Base-by-base conservation (phyloP, 768 basidiomycete species). In the Leucocoprinus leucothites region DNA sequence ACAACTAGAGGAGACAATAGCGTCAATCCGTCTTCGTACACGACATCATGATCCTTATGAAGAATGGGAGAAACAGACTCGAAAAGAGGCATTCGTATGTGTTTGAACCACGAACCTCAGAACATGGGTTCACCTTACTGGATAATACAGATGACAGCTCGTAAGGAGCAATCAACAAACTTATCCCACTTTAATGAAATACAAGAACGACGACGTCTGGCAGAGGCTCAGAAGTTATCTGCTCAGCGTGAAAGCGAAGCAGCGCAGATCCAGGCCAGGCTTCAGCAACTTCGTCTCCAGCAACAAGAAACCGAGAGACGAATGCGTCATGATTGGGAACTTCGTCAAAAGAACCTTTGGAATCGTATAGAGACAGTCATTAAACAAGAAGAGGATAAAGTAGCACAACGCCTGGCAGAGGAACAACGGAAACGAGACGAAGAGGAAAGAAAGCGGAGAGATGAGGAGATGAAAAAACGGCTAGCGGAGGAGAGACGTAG, bases 291-390 rank as follows among this genome's bases (percentile, higher is more conserved):
- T 51, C 69, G 75, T 28, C 49, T 80, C 18, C 68, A 71, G 56
- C 76, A 78, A 43, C 75, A 79, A 56, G 64, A 66, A 9, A 78
- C 81, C 24, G 77, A 86, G 53, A 68, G 72, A 35, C 65, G 62
- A 47, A 64, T 86, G 34, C 69, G 71, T 43, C 69, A 69, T 3
- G 66, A 61, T 8, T 84, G 81, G 80, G 76, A 75, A 38, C 76
- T 75, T 56, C 80, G 84, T 43, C 82, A 85, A 41, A 77, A 73
- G 58, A 61, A 63, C 48, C 69, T 82, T 35, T 84, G 82, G 72
- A 74, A 81, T 24, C 74, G 83, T 3, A 80, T 89, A 50, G 86
- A 91, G 66, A 64, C 58, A 2, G 82, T 76, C 6, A 90, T 91
- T 58, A 78, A 78, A 61, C 26, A 69, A 2, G 86, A 89, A 63